phyloP scores from a whole-genome alignment of 306 rosid genomes.

The Castanea crenata region DNA sequence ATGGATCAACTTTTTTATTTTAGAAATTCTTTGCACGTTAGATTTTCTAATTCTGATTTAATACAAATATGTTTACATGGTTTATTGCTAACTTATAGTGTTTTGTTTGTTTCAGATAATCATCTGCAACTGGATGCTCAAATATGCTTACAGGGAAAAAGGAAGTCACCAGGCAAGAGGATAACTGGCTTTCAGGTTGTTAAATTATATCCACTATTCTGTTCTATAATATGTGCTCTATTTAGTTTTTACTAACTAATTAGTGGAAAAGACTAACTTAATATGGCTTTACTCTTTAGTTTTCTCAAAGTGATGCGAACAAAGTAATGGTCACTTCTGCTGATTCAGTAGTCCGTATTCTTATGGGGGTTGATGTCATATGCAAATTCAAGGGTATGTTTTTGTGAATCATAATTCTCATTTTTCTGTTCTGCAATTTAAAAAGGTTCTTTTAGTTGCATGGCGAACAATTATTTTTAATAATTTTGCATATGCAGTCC shows the following conservation, averaged over 20 bases:
- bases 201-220: constrained; percentile 20
- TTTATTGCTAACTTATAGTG: background rate
- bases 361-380: constrained; percentile 49
- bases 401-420: background rate
- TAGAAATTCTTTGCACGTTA: no score
- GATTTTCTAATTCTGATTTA: no score
- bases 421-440: background rate
- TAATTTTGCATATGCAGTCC: background rate
- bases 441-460: background rate
- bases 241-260: background rate
- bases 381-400: constrained; percentile 64
- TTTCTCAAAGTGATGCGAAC: constrained; percentile 54
- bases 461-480: background rate
- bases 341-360: constrained; percentile 57
- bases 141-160: constrained; percentile 53
- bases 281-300: constrained; percentile 36
- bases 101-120: constrained; percentile 37
- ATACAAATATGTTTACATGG: background rate
- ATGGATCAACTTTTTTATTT: background rate
- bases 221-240: constrained; percentile 5
- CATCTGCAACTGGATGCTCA: constrained; percentile 54
- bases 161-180: constrained; percentile 61
- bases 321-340: constrained; percentile 67
- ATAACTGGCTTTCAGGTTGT: constrained; percentile 75
- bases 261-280: constrained; percentile 16